phyloP scores from a whole-genome alignment of 2,329 filamentous ascomycete species.

The Cladosporium sphaerospermum region DNA sequence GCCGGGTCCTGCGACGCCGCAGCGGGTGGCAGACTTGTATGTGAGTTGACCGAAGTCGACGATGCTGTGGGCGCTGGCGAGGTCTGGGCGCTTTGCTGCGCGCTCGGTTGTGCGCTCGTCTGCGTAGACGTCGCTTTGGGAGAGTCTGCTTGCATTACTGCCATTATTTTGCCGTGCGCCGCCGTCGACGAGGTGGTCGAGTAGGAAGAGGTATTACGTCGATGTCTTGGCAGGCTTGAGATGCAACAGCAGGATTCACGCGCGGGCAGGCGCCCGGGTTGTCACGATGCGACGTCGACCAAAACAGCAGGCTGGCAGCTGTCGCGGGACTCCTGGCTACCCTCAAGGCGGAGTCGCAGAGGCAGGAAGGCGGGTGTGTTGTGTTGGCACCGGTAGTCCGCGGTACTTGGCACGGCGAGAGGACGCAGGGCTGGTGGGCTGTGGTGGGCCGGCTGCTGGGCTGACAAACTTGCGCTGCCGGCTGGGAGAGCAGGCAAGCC shows the following conservation, averaged over 20 bases:
- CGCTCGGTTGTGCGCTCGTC: constrained; percentile 7
- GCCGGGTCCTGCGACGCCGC: neutral
- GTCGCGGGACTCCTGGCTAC: neutral
- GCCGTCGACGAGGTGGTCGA: neutral
- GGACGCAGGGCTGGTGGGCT: neutral
- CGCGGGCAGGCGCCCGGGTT: constrained; percentile 9
- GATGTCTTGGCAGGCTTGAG: constrained; percentile 6
- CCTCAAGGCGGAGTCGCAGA: neutral
- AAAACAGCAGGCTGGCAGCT: neutral
- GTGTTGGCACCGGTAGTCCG: neutral
- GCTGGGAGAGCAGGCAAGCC: constrained; percentile 8
- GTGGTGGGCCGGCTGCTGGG: constrained; percentile 4
- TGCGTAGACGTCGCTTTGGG: neutral
- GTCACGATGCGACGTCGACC: neutral
- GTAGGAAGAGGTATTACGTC: constrained; percentile 6
- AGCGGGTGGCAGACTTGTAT: constrained; percentile 3
- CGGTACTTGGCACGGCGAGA: neutral
- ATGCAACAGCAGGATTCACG: neutral
- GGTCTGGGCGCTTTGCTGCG: constrained; percentile 13
- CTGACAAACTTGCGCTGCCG: constrained; percentile 8
- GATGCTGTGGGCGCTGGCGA: constrained; percentile 41
- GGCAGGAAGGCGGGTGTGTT: neutral
- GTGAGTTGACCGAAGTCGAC: constrained; percentile 36
- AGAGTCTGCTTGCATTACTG: neutral
- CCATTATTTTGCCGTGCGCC: neutral